These are phyloP conservation scores for Cladosporium sp. DNA, from an alignment of 2,329 filamentous ascomycete species.

Conservation along the genomic window DNA sequence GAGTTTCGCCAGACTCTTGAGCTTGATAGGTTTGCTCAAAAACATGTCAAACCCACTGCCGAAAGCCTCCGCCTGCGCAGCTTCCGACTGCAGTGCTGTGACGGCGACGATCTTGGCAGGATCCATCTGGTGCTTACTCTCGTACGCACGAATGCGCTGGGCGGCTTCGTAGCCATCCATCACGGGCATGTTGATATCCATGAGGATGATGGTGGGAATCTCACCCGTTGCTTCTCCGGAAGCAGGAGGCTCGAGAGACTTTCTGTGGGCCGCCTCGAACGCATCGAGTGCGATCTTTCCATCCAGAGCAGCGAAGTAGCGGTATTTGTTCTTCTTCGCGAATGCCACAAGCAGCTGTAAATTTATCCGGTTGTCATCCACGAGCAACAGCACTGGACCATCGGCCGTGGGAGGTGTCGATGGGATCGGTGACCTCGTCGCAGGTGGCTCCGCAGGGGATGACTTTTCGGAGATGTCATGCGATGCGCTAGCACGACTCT, in stretches of 20 bases:
- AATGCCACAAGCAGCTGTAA: conserved; percentile 34
- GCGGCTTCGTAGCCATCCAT: conserved; percentile 40
- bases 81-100: conserved; percentile 27
- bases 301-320: conserved; percentile 47
- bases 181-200: conserved; percentile 45
- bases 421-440: background rate
- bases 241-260: background rate
- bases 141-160: conserved; percentile 36
- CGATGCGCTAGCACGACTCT: background rate
- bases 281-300: conserved; percentile 48
- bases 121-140: conserved; percentile 29
- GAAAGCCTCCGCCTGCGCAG: conserved; percentile 32
- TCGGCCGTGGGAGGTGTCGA: background rate
- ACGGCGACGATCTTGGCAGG: conserved; percentile 28
- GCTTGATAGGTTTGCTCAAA: conserved; percentile 35
- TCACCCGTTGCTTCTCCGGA: background rate
- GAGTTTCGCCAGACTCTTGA: conserved; percentile 41
- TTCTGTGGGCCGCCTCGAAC: conserved; percentile 27
- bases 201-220: conserved; percentile 47
- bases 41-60: conserved; percentile 35
- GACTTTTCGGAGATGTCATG: background rate
- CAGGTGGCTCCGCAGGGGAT: background rate
- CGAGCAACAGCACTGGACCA: conserved; percentile 29
- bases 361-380: conserved; percentile 33
- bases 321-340: conserved; percentile 41